Conservation (phyloP, 148 eudicot species). For the Camellia granthamiana region DNA sequence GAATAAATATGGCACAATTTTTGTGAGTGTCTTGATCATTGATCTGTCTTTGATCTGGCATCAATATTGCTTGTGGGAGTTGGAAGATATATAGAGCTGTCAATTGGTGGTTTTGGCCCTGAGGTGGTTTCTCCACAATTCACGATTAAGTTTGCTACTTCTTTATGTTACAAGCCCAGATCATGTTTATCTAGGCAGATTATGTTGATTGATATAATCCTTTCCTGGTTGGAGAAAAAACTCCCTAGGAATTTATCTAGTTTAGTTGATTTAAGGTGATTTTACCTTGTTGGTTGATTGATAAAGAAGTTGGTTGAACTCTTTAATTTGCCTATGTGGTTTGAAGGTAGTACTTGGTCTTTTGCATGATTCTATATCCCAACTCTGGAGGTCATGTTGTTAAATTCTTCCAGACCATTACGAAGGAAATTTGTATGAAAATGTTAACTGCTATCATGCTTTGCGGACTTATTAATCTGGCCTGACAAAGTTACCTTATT, state of each 20-base stretch:
- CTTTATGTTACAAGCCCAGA: neutral
- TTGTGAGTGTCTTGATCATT: conserved; percentile 2
- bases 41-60: conserved; percentile 14
- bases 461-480: neutral
- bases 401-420: too few species aligned
- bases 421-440: neutral
- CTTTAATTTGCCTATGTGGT: too few species aligned
- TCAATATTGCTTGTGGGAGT: conserved; percentile 13
- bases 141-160: neutral
- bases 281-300: neutral
- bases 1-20: neutral
- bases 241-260: neutral
- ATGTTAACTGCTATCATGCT: neutral
- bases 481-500: neutral
- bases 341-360: too few species aligned
- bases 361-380: too few species aligned
- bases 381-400: too few species aligned
- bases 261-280: neutral
- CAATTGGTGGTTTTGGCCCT: neutral
- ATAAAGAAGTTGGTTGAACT: too few species aligned
- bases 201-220: too few species aligned
- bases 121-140: neutral
- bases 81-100: neutral
- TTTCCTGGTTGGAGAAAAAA: too few species aligned
- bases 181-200: too few species aligned